Evolutionary conservation across 345 rosid genomes (phyloP).

Genomic region (Ceriops tagal): DNA sequence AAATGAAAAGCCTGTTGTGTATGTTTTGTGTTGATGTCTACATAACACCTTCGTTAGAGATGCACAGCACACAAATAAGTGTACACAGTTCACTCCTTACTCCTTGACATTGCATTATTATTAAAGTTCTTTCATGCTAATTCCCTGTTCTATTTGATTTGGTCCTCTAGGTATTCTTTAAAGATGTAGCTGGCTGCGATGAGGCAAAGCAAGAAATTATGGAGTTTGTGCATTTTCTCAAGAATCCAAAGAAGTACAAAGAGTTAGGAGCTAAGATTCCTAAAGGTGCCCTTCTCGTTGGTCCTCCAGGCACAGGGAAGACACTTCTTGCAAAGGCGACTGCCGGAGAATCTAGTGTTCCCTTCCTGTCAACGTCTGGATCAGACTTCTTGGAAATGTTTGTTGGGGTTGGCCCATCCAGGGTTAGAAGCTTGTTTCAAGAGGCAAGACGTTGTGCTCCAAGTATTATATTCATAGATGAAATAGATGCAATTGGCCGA

Average conservation of each 20-base stretch:
- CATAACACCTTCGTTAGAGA: not conserved
- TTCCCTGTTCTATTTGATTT: slow-evolving; percentile 8
- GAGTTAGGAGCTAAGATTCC: slow-evolving; percentile 94
- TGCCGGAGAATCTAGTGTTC: slow-evolving; percentile 93
- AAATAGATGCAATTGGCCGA: slow-evolving; percentile 93
- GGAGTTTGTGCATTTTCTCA: slow-evolving; percentile 95
- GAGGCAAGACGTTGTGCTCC: slow-evolving; percentile 94
- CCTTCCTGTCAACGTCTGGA: slow-evolving; percentile 87
- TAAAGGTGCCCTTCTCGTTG: slow-evolving; percentile 91
- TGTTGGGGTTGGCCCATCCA: slow-evolving; percentile 98
- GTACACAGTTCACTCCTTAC: not conserved
- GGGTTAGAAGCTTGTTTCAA: slow-evolving; percentile 91
- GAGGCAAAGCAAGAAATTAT: slow-evolving; percentile 97
- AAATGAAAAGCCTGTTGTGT: not conserved
- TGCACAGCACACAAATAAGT: not conserved
- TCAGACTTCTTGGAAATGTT: slow-evolving; percentile 99
- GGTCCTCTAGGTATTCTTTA: slow-evolving; percentile 58
- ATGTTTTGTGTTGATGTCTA: not conserved
- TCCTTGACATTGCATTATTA: not conserved
- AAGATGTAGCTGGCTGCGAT: slow-evolving; percentile 97
- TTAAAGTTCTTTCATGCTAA: not conserved
- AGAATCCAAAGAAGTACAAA: slow-evolving; percentile 91
- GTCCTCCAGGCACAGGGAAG: slow-evolving; percentile 97
- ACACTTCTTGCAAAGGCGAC: slow-evolving; percentile 98
- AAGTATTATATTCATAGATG: slow-evolving; percentile 90